A percentile compares a stretch with the other conserved stretches of the same genome.
phyloP scores from a whole-genome alignment of 441 rosid species.

The Bocquillonia castaneifolia region DNA sequence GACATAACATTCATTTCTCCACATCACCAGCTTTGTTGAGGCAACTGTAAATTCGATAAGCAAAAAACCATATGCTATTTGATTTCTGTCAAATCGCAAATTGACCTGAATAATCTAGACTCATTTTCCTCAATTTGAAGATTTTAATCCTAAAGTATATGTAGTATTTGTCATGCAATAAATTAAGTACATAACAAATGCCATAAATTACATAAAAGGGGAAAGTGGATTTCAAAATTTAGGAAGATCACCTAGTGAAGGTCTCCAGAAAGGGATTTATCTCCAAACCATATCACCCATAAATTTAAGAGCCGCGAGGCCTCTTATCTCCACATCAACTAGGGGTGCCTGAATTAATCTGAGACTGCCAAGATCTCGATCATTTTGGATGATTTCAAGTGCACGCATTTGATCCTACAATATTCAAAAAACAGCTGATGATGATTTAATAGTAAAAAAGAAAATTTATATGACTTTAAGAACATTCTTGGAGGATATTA shows the following conservation, averaged over 20 bases:
- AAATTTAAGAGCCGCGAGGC: constrained; percentile 70
- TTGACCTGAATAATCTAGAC: neutral
- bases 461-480: neutral
- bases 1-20: neutral
- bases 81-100: neutral
- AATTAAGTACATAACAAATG: too few relatives aligned
- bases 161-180: neutral
- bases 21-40: neutral
- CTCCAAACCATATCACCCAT: constrained; percentile 70
- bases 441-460: neutral
- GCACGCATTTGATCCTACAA: constrained; percentile 69
- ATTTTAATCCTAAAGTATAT: neutral
- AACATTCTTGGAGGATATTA: neutral
- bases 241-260: constrained; percentile 4
- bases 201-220: too few relatives aligned
- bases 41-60: neutral
- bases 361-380: constrained; percentile 54
- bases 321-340: constrained; percentile 72
- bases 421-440: neutral
- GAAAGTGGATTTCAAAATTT: neutral
- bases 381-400: constrained; percentile 50
- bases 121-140: neutral
- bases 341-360: constrained; percentile 51
- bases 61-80: neutral
- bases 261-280: constrained; percentile 25